Evolutionary conservation across 176 grass and related monocot genomes (phyloP), one percentile per base, ranked within the genome.

Genomic region (Luzula sylvatica): DNA sequence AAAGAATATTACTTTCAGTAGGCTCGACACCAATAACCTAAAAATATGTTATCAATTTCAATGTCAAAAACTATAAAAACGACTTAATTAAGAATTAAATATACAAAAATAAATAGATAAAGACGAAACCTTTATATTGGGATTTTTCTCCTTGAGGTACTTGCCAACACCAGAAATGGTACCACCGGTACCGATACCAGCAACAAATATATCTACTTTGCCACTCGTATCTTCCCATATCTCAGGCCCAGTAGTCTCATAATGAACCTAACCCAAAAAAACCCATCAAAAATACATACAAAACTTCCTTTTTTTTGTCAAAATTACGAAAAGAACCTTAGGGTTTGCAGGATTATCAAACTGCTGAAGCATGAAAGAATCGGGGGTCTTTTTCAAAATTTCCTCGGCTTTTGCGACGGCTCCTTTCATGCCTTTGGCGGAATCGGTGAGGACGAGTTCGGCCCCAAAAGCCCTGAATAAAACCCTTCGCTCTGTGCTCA

Each of bases 221-320:
- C 90, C 90, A 69, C 67, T 86, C 66, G 90, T 86, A 74, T 96
- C 90, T 68, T 96, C 84, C 90, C 84, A 96, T 23, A 96, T 96
- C 78, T 89, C 90, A 48, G 90, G 90, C 7, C 90, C 90, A 19
- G 90, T 96, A 65, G 81, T 82, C 40, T 96, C 84, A 62, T 96
- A 89, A 32, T 96, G 90, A 49, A 96, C 18, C 1, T 12, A 1
- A 51, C 1, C n/a, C 46, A 51, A 43, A 15, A 20, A 20, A 68
- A 17, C 40, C 5, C 5, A 35, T 32, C 8, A 32, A 32, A 32
- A 32, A 8, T 32, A 3, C 29, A 3, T 32, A 3, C 29, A 32
- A 32, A 32, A 32, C 3, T 32, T 32, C 8, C 8, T 32, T 32
- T 32, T 8, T 32, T 4, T 4, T 32, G 8, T 32, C 29, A 32